A percentile compares a stretch with the other conserved stretches of the same genome.
phyloP scores from a whole-genome alignment of 768 basidiomycete species.

The Lactarius akahatsu region DNA sequence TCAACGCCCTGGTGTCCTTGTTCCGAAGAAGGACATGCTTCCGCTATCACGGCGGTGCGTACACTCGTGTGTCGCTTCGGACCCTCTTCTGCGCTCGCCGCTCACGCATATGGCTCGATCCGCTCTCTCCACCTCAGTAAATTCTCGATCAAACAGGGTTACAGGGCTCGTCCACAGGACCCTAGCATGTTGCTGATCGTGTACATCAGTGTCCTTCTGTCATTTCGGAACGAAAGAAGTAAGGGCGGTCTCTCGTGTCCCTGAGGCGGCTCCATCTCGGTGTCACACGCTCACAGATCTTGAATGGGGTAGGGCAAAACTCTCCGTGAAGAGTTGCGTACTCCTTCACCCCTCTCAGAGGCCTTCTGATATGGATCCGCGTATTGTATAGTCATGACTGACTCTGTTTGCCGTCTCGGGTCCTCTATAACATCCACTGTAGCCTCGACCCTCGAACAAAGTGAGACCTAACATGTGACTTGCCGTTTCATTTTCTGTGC shows the following conservation, averaged over 20 bases:
- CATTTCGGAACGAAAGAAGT: slow-evolving; percentile 13
- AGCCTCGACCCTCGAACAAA: neutral
- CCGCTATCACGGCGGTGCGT: slow-evolving; percentile 1
- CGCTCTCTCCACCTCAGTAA: slow-evolving; percentile 1
- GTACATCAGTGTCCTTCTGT: slow-evolving; percentile 11
- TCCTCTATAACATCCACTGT: neutral
- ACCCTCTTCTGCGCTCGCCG: slow-evolving; percentile 2
- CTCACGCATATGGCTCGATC: slow-evolving; percentile 12
- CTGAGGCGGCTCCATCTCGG: slow-evolving; percentile 14
- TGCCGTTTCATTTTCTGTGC: neutral
- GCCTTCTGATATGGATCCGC: slow-evolving; percentile 11
- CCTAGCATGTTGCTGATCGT: slow-evolving; percentile 5
- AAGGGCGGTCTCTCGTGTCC: neutral
- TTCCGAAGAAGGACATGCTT: slow-evolving; percentile 7
- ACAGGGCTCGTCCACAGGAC: neutral
- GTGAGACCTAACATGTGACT: neutral
- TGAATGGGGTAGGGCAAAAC: slow-evolving; percentile 9
- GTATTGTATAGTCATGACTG: neutral
- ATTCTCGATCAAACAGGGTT: slow-evolving; percentile 1
- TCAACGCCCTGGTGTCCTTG: slow-evolving; percentile 6
- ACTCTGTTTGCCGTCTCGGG: slow-evolving; percentile 8
- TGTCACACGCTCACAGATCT: slow-evolving; percentile 14
- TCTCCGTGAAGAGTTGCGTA: neutral
- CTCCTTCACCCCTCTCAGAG: neutral
- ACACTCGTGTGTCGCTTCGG: slow-evolving; percentile 4